Base-by-base conservation (phyloP, 306 rosid genomes). In the Lathyrus aphaca region DNA sequence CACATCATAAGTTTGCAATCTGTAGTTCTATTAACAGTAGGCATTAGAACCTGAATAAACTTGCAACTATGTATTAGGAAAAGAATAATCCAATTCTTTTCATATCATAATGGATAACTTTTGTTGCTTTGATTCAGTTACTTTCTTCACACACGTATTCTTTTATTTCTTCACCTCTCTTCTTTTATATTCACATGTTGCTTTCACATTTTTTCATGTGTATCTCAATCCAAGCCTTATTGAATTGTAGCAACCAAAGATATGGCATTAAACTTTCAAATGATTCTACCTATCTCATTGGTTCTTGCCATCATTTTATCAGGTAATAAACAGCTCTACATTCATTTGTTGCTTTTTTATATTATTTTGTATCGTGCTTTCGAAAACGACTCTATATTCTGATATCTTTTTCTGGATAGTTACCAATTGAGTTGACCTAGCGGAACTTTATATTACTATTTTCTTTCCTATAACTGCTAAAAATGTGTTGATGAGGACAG, bases 131-230 rank as follows among this genome's bases (percentile, higher is more conserved):
- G 68, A 59, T 65, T 82, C 77, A 66, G 71, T 68, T 73, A 58
- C 74, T 53, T 81, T 75, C 74, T 66, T 60, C 69, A 57, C 74
- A 12, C 84, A 85, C 89, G 83, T 86, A 85, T 81, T 84, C 98
- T 63, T 82, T 82, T 21, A 3, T 29, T 78, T 78, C 61, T 54
- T 38, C n/a, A 0, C 29, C 16, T 32, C 17, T 0, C 15, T 64
- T 58, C 74, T 76, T 67, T 83, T 83, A 77, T 86, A 81, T 67
- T 49, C 72, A 35, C 8, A 16, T 53, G 3, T 12, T 64, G 29
- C 74, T 55, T 25, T 23, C 67, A 35, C 67, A 42, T 14, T 38
- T 23, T 77, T 46, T 74, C 43, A n/a, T 39, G 39, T 8, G 5
- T n/a, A 16, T 32, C 71, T 50, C 64, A 7, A 29, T 49, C 63